These are phyloP conservation scores for Pseudonitzschia delicatissima DNA, from an alignment of 108 stramenopile species.

Conservation along the genomic window DNA sequence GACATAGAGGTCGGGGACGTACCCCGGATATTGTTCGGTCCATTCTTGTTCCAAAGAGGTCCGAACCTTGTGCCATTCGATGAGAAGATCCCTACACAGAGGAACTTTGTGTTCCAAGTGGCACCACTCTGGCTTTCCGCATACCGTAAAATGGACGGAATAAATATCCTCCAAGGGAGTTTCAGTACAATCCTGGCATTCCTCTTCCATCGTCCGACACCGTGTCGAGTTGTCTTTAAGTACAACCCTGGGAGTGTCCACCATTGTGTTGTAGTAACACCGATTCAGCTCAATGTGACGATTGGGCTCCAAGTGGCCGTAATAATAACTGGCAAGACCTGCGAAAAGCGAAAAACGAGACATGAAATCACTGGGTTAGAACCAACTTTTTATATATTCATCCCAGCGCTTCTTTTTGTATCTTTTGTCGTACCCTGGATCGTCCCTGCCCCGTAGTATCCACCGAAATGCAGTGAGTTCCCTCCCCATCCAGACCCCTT, in stretches of 20 bases:
- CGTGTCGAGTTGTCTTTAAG: slow-evolving; percentile 9
- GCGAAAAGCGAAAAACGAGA: too few relatives aligned
- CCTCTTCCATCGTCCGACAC: slow-evolving; percentile 46
- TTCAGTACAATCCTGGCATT: slow-evolving; percentile 72
- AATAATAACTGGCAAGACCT: slow-evolving; percentile 77
- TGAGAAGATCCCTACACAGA: slow-evolving; percentile 20
- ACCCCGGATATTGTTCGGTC: neutral
- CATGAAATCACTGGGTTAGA: too few relatives aligned
- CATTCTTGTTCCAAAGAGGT: slow-evolving; percentile 18
- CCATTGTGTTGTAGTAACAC: slow-evolving; percentile 83
- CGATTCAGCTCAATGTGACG: slow-evolving; percentile 60
- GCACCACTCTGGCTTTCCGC: slow-evolving; percentile 82
- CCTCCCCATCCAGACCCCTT: slow-evolving; percentile 65
- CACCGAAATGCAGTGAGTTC: slow-evolving; percentile 47
- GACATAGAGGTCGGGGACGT: neutral
- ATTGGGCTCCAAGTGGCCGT: slow-evolving; percentile 30
- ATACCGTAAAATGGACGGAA: slow-evolving; percentile 78
- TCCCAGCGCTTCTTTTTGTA: too few relatives aligned
- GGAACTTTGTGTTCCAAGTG: neutral
- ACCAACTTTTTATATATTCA: too few relatives aligned
- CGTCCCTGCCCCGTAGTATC: slow-evolving; percentile 58
- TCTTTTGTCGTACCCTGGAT: slow-evolving; percentile 40
- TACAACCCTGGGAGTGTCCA: slow-evolving; percentile 40
- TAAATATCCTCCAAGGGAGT: slow-evolving; percentile 44
- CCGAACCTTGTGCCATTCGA: slow-evolving; percentile 22